Evolutionary conservation across 768 basidiomycete species (phyloP).

Genomic region (Lyophyllum shimeji): DNA sequence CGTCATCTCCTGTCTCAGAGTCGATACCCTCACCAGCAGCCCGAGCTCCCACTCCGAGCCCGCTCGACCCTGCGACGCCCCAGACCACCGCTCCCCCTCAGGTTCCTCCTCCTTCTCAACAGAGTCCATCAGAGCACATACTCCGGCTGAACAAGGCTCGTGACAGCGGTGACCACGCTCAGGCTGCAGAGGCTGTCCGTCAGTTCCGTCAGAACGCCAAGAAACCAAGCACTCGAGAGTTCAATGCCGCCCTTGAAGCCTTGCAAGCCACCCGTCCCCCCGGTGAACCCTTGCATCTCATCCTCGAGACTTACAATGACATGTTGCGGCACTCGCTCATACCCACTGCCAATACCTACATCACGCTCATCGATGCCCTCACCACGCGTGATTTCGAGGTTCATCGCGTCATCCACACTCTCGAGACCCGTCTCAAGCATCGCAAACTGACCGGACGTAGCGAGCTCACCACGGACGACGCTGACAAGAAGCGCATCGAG

Average conservation of each 20-base stretch:
- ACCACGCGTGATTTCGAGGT: constrained; percentile 70
- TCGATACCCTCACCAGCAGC: not conserved
- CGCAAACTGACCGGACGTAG: constrained; percentile 26
- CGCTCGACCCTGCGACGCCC: constrained; percentile 19
- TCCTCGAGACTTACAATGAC: constrained; percentile 71
- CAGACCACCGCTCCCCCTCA: constrained; percentile 17
- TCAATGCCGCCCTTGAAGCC: constrained; percentile 62
- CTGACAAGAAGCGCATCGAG: constrained; percentile 38
- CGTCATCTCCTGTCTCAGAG: constrained; percentile 1
- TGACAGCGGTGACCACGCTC: constrained; percentile 21
- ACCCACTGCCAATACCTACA: constrained; percentile 66
- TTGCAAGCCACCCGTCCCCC: constrained; percentile 42
- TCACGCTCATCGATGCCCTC: constrained; percentile 58
- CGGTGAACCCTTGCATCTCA: constrained; percentile 53
- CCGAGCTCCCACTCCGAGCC: constrained; percentile 9
- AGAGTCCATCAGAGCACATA: constrained; percentile 17
- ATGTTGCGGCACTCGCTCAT: constrained; percentile 61
- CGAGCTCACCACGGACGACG: constrained; percentile 17
- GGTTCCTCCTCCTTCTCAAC: not conserved
- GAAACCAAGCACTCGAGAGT: constrained; percentile 47
- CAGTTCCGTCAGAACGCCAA: constrained; percentile 27
- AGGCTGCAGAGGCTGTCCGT: constrained; percentile 34
- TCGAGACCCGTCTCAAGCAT: constrained; percentile 43
- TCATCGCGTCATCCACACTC: constrained; percentile 36
- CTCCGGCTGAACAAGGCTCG: constrained; percentile 26